A percentile compares a stretch with the other conserved stretches of the same genome.
phyloP scores from a whole-genome alignment of 2,329 filamentous ascomycete genomes.

The Aspergillus luchuensis region DNA sequence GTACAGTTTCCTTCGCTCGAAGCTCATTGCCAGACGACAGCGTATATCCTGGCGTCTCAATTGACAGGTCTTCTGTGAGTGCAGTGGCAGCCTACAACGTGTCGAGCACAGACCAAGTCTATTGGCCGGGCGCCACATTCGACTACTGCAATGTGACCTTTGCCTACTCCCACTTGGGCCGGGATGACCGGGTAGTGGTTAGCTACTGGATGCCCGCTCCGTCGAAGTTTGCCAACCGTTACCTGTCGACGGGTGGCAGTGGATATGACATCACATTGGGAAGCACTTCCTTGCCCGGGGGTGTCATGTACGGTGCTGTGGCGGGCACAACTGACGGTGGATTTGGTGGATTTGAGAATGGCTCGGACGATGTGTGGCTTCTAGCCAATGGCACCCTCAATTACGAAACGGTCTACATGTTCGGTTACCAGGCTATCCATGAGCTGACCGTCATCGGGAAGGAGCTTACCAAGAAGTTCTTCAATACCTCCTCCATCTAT shows the following conservation, averaged over 20 bases:
- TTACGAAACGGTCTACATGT: background rate
- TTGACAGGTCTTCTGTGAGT: background rate
- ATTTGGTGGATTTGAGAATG: background rate
- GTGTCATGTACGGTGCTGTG: background rate
- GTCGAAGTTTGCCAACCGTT: background rate
- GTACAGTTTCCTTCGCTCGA: background rate
- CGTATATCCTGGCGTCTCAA: background rate
- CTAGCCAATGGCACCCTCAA: background rate
- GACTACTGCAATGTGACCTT: background rate
- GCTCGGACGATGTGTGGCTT: background rate
- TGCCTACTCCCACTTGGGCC: background rate
- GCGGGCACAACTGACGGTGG: background rate
- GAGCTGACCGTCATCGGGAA: background rate
- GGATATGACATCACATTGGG: background rate
- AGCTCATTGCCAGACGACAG: background rate
- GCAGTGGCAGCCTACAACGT: background rate
- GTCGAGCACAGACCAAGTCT: background rate
- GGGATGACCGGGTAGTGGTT: background rate
- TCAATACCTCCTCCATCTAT: slow-evolving; percentile 21
- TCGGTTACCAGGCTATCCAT: background rate
- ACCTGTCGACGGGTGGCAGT: background rate
- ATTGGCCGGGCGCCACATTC: background rate
- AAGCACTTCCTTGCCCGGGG: background rate
- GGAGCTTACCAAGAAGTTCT: background rate
- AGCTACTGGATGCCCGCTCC: background rate